Percentiles rank a stretch among this genome's conserved stretches.
These are phyloP conservation scores for Cyberlindnera mycetangii DNA, from an alignment of 805 yeast genomes.

Conservation along the genomic window DNA sequence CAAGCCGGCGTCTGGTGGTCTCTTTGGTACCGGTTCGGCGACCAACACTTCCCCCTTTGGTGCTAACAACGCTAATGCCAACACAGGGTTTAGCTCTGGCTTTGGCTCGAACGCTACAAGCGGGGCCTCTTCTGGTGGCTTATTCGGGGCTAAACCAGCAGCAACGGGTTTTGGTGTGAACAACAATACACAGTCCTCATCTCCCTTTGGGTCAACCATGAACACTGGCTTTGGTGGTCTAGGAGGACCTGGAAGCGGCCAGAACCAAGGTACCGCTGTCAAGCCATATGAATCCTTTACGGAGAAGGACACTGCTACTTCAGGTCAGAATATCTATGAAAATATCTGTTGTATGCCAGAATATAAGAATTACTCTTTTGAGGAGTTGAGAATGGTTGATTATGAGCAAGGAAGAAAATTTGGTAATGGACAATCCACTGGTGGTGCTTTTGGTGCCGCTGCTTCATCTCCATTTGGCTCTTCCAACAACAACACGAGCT, in stretches of 20 bases:
- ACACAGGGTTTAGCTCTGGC: conserved; percentile 30
- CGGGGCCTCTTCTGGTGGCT: conserved; percentile 29
- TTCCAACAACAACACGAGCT: conserved; percentile 24
- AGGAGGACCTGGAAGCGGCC: conserved; percentile 23
- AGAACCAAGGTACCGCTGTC: conserved; percentile 64
- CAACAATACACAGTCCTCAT: conserved; percentile 27
- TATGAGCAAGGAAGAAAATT: conserved; percentile 68
- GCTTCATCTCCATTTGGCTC: conserved; percentile 36
- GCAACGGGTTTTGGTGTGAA: conserved; percentile 26
- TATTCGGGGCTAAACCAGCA: conserved; percentile 40
- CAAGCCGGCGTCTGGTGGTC: conserved; percentile 24
- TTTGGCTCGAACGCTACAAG: conserved; percentile 36
- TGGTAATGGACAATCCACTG: conserved; percentile 41
- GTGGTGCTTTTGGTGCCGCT: conserved; percentile 35
- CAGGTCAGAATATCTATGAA: conserved; percentile 60
- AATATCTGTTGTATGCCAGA: conserved; percentile 88
- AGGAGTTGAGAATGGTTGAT: conserved; percentile 87
- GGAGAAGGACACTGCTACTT: conserved; percentile 66
- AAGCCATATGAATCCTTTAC: conserved; percentile 66
- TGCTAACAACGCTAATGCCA: conserved; percentile 27
- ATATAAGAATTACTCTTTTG: conserved; percentile 75
- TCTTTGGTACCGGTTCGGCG: conserved; percentile 26
- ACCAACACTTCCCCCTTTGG: conserved; percentile 31
- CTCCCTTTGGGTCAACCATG: conserved; percentile 39
- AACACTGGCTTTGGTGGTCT: conserved; percentile 24